Conservation (phyloP, 2,329 filamentous ascomycete genomes). For the Orbilia blumenaviensis region DNA sequence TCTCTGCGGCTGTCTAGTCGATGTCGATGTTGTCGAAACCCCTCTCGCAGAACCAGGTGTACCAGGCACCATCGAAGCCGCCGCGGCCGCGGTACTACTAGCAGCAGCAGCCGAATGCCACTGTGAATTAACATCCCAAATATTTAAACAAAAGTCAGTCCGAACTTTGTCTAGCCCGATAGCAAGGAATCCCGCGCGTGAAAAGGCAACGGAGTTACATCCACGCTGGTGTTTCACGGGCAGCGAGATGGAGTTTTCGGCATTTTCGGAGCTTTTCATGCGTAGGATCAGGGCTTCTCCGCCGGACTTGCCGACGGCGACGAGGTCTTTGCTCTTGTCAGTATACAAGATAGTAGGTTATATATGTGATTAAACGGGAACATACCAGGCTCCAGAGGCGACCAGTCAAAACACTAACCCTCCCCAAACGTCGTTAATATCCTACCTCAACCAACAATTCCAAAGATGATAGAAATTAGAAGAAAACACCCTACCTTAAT, state of each 20-base stretch:
- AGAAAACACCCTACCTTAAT: constrained; percentile 64
- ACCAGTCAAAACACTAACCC: constrained; percentile 65
- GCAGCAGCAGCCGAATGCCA: constrained; percentile 61
- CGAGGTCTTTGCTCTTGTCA: constrained; percentile 68
- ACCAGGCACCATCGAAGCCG: constrained; percentile 58
- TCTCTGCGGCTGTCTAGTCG: constrained; percentile 63
- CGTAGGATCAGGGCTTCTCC: constrained; percentile 79
- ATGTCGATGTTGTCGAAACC: not conserved
- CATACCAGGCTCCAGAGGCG: constrained; percentile 62
- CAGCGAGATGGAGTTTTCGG: constrained; percentile 74
- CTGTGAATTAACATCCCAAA: constrained; percentile 77
- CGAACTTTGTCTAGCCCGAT: constrained; percentile 82
- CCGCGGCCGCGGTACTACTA: too few species aligned
- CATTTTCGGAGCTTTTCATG: constrained; percentile 63
- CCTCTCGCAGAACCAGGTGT: constrained; percentile 59
- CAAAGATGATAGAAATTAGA: not conserved
- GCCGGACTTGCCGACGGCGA: constrained; percentile 78
- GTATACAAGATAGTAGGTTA: not conserved
- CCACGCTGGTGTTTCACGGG: constrained; percentile 78
- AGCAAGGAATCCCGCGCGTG: constrained; percentile 74
- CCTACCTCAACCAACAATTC: not conserved
- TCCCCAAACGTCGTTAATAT: constrained; percentile 4
- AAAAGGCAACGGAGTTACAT: constrained; percentile 84
- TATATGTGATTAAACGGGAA: not conserved
- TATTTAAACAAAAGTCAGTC: constrained; percentile 82